Evolutionary conservation across 805 yeast species (phyloP).

Genomic region (Saturnispora quitensis): DNA sequence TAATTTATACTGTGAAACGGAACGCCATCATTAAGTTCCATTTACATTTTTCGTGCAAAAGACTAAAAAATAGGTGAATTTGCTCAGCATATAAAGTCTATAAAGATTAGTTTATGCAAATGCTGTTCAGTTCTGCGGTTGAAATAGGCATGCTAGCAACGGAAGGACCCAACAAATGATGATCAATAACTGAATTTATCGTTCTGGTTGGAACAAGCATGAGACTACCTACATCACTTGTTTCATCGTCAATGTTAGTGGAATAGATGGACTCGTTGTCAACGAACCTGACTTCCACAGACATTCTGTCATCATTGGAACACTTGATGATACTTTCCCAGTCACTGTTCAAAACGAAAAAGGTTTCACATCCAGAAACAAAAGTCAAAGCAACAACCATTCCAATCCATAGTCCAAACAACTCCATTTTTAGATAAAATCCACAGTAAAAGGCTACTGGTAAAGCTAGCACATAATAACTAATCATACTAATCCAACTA

Average conservation of each 20-base stretch:
- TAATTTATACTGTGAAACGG: not conserved
- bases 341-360: constrained; percentile 22
- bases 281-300: constrained; percentile 9
- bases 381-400: constrained; percentile 43
- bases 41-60: not conserved
- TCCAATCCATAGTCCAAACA: constrained; percentile 61
- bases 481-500: constrained; percentile 45
- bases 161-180: constrained; percentile 22
- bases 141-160: not conserved
- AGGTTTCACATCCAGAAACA: constrained; percentile 37
- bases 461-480: constrained; percentile 54
- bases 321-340: constrained; percentile 25
- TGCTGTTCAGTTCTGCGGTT: not conserved
- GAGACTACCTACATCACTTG: constrained; percentile 4
- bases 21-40: not conserved
- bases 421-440: constrained; percentile 39
- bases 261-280: constrained; percentile 2
- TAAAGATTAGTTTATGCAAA: not conserved
- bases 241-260: not conserved
- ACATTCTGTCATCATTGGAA: constrained; percentile 22
- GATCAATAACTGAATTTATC: constrained; percentile 19
- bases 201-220: constrained; percentile 13
- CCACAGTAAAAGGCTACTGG: constrained; percentile 50
- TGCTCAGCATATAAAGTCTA: not conserved
- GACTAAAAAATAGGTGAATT: not conserved